Conservation (phyloP, 2,329 filamentous ascomycete genomes). For the Ophiostoma sp. region DNA sequence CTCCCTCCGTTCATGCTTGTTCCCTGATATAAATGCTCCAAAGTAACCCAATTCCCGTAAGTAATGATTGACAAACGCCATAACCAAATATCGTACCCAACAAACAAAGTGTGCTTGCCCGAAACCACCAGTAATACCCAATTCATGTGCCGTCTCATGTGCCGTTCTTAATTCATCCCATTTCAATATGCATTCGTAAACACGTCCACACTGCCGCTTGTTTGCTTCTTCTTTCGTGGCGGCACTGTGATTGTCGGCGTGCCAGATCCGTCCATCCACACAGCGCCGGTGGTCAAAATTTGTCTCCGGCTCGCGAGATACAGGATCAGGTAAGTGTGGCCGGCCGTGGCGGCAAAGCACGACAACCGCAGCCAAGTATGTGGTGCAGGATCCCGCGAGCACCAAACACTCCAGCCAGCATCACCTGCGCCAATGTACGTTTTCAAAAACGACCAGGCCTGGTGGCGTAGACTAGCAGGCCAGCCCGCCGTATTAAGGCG, state of each 20-base stretch:
- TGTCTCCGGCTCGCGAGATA: conserved; percentile 69
- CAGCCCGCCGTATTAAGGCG: conserved; percentile 59
- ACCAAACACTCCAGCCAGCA: conserved; percentile 69
- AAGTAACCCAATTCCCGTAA: not conserved
- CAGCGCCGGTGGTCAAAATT: conserved; percentile 56
- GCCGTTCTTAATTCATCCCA: not conserved
- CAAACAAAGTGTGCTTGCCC: not conserved
- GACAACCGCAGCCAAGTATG: conserved; percentile 61
- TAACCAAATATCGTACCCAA: too few relatives aligned
- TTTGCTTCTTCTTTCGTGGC: conserved; percentile 30
- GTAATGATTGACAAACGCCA: not conserved
- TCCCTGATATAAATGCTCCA: not conserved
- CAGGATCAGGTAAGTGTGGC: conserved; percentile 72
- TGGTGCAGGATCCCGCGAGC: conserved; percentile 47
- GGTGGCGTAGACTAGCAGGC: conserved; percentile 48
- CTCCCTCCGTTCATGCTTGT: not conserved
- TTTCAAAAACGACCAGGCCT: conserved; percentile 63
- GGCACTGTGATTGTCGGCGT: conserved; percentile 50
- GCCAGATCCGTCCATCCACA: conserved; percentile 68
- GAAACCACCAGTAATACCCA: not conserved
- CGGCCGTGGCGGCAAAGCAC: conserved; percentile 73
- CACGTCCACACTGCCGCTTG: not conserved
- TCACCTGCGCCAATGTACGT: conserved; percentile 59
- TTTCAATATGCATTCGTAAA: not conserved
- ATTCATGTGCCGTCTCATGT: not conserved